Conservation (phyloP, 352 stramenopile species). For the Pythium brassicae region DNA sequence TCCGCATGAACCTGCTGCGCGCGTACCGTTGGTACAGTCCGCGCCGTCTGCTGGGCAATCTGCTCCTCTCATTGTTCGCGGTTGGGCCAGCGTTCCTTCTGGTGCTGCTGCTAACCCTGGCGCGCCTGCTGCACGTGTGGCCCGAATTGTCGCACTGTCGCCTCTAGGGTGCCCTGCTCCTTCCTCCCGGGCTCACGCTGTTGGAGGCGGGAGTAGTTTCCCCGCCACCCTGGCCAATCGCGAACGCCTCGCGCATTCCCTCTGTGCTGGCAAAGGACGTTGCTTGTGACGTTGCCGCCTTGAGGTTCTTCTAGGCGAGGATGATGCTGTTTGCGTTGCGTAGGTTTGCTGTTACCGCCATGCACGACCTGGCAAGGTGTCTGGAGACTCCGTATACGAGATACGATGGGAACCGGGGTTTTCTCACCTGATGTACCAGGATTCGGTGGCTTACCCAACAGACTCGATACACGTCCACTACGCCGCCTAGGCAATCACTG, state of each 20-base stretch:
- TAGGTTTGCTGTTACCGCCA: background rate
- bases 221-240: too few species aligned
- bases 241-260: background rate
- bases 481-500: background rate
- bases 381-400: background rate
- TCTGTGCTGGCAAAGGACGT: background rate
- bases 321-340: background rate
- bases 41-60: too few species aligned
- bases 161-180: too few species aligned
- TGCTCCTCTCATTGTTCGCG: too few species aligned
- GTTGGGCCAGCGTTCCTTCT: too few species aligned
- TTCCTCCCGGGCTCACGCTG: too few species aligned
- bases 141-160: too few species aligned
- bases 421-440: background rate
- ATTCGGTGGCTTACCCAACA: background rate
- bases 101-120: too few species aligned
- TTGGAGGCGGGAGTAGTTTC: too few species aligned
- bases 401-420: background rate
- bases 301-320: background rate
- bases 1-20: too few species aligned
- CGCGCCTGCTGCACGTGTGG: too few species aligned
- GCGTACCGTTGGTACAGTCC: too few species aligned
- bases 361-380: background rate
- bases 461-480: background rate
- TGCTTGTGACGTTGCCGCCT: background rate